Evolutionary conservation across 2,329 filamentous ascomycete species (phyloP), one percentile per base, ranked within the genome.

Genomic region (Penicillium sp.): DNA sequence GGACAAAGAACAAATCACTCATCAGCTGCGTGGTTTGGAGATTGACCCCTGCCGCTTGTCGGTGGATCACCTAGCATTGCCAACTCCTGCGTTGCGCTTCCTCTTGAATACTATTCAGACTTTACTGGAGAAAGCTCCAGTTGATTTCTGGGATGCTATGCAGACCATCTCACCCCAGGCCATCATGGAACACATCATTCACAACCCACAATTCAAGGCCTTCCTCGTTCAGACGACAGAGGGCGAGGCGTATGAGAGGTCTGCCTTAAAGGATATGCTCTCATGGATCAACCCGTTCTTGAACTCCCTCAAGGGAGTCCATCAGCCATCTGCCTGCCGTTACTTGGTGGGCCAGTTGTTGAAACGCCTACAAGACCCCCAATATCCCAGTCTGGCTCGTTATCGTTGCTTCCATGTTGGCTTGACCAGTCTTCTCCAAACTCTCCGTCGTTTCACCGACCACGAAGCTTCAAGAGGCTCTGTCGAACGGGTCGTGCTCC

Each of bases 71-170:
- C 64, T 95, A 77, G 63, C 78, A 74, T 60, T 76, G 78, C 59
- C 76, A 77, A 59, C 78, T 77, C 55, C 74, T 2, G 80, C 86
- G 18, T 74, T 95, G 48, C 75, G 82, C 10, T 77, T 84, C 47
- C 74, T 93, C 13, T 76, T 95, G 37, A 80, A 82, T 46, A 82
- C 84, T 1, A 78, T 95, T 50, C 81, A 80, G 36, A 75, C 74
- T 10, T 77, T 96, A 13, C 74, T 96, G 42, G 79, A 84, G 54
- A 89, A 87, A 58, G 85, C 87, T 0, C 79, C 89, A 0, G 79
- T 79, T 44, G 86, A 87, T 36, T 93, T 96, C 58, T 96, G 91
- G 91, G 85, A 89, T 58, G 85, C 89, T 1, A 85, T 95, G 70
- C 84, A 86, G 41, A 81, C 88, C 24, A 87, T 91, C 41, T 85